Conservation (phyloP, 768 basidiomycete genomes). For the Trametes cubensis region DNA sequence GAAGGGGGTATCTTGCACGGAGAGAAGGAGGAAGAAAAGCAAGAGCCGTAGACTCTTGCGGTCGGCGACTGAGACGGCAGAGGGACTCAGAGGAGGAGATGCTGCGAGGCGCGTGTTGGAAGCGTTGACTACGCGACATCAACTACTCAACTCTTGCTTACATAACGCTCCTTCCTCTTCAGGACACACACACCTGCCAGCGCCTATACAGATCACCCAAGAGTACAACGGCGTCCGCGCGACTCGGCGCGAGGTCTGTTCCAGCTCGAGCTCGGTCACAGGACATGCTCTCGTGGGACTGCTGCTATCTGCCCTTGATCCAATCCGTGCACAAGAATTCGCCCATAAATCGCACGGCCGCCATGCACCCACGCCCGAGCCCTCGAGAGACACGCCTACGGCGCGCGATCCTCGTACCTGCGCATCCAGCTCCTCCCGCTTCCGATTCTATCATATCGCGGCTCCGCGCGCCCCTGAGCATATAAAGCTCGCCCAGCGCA, state of each 20-base stretch:
- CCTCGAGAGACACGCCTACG: conserved; percentile 14
- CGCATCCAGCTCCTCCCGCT: not conserved
- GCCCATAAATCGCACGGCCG: conserved; percentile 16
- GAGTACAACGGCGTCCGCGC: not conserved
- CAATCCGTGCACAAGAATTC: conserved; percentile 12
- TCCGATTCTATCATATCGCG: conserved; percentile 3
- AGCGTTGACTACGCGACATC: conserved; percentile 23
- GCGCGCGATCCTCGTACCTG: conserved; percentile 15
- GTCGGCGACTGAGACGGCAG: no score
- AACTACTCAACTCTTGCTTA: conserved; percentile 18
- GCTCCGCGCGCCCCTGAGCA: conserved; percentile 12
- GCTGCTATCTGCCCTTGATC: conserved; percentile 10
- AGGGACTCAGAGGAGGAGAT: not conserved
- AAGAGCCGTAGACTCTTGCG: not conserved
- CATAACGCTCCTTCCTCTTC: conserved; percentile 8
- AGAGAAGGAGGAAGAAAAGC: conserved; percentile 11
- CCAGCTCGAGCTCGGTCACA: conserved; percentile 22
- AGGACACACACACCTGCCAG: not conserved
- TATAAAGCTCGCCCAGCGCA: conserved; percentile 11
- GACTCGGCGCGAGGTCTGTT: conserved; percentile 10
- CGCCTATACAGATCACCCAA: not conserved
- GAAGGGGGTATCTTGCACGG: conserved; percentile 22
- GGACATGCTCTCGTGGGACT: conserved; percentile 17
- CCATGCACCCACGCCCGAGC: conserved; percentile 14
- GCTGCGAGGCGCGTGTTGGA: conserved; percentile 10